phyloP scores from a whole-genome alignment of 2,329 filamentous ascomycete genomes.

The Penicillium sp. region DNA sequence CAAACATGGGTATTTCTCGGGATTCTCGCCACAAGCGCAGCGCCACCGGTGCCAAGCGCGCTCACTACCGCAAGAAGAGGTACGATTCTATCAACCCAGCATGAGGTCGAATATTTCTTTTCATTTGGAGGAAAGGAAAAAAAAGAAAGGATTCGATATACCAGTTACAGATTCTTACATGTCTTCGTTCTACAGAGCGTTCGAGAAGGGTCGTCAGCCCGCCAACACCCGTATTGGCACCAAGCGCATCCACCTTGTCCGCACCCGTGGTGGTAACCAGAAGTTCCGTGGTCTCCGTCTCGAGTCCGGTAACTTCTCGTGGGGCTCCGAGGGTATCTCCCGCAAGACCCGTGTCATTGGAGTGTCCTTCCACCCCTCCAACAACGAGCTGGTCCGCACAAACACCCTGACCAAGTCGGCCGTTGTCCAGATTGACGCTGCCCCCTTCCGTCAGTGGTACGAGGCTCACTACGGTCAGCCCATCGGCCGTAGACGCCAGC shows the following conservation, averaged over 20 bases:
- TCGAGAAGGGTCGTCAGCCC: conserved; percentile 99
- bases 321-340: conserved; percentile 95
- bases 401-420: conserved; percentile 99
- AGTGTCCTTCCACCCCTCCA: conserved; percentile 98
- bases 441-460: conserved; percentile 99
- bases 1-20: conserved; percentile 99
- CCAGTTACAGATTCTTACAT: conserved; percentile 58
- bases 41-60: conserved; percentile 96
- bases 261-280: conserved; percentile 97
- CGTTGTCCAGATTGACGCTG: conserved; percentile 97
- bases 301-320: conserved; percentile 98
- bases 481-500: conserved; percentile 87
- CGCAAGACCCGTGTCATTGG: conserved; percentile 99
- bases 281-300: conserved; percentile 99
- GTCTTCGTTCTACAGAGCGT: conserved; percentile 76
- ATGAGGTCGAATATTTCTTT: conserved; percentile 47
- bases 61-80: conserved; percentile 74
- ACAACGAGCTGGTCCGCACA: conserved; percentile 99
- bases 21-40: conserved; percentile 99
- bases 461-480: conserved; percentile 97
- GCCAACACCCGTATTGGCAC: conserved; percentile 98
- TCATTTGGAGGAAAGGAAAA: background rate
- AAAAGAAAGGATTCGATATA: background rate
- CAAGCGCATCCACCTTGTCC: conserved; percentile 95
- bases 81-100: conserved; percentile 48